Percentiles rank a stretch among this genome's conserved stretches.
These are phyloP conservation scores for Phyllosticta ampelicida DNA, from an alignment of 2,329 filamentous ascomycete species.

Conservation along the genomic window DNA sequence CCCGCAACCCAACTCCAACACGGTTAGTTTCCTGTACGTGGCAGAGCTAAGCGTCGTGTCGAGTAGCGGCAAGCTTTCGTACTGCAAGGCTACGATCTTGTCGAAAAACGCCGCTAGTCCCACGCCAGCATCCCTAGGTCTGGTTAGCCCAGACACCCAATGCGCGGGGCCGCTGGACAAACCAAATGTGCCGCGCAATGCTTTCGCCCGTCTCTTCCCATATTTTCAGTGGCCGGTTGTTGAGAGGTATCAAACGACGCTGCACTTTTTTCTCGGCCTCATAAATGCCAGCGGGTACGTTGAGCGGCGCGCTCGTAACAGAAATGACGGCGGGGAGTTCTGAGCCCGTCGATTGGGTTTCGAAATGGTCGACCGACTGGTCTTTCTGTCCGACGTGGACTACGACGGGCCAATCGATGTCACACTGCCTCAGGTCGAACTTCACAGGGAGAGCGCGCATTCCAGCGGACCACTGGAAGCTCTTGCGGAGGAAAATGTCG, in stretches of 20 bases:
- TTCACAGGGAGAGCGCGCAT: slow-evolving; percentile 34
- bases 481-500: slow-evolving; percentile 32
- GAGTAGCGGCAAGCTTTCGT: slow-evolving; percentile 22
- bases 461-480: slow-evolving; percentile 33
- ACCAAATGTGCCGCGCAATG: slow-evolving; percentile 64
- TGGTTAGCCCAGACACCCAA: slow-evolving; percentile 3
- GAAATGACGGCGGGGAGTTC: slow-evolving; percentile 41
- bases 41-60: slow-evolving; percentile 24
- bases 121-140: slow-evolving; percentile 45
- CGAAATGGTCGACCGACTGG: slow-evolving; percentile 20
- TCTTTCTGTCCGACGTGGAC: slow-evolving; percentile 31
- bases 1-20: slow-evolving; percentile 57
- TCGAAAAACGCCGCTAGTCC: slow-evolving; percentile 45
- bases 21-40: slow-evolving; percentile 33
- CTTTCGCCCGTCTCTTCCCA: slow-evolving; percentile 64
- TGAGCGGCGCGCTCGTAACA: slow-evolving; percentile 43
- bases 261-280: slow-evolving; percentile 44
- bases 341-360: slow-evolving; percentile 16
- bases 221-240: slow-evolving; percentile 36
- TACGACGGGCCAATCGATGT: slow-evolving; percentile 28
- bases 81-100: slow-evolving; percentile 27
- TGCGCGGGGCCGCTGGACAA: slow-evolving; percentile 15
- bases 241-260: slow-evolving; percentile 39
- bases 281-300: slow-evolving; percentile 24
- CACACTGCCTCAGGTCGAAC: slow-evolving; percentile 31